Evolutionary conservation across 441 rosid genomes (phyloP).

Genomic region (Aleurites moluccanus): DNA sequence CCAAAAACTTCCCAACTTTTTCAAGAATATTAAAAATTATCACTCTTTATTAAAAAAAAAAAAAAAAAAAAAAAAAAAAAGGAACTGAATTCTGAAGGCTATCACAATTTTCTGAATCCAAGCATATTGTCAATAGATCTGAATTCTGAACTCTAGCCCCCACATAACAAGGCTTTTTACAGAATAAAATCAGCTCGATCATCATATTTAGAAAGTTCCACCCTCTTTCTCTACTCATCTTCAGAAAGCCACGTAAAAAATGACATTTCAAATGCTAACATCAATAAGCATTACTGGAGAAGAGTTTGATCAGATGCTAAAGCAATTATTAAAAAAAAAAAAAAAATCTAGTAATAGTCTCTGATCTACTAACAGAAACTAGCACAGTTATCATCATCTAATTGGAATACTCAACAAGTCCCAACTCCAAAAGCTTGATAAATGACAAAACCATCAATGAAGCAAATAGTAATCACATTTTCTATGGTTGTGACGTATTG

Average conservation of each 20-base stretch:
- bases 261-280: background rate
- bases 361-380: background rate
- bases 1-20: too few species aligned
- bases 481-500: background rate
- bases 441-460: background rate
- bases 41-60: too few species aligned
- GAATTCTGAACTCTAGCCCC: background rate
- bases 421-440: background rate
- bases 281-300: too few species aligned
- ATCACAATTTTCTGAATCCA: too few species aligned
- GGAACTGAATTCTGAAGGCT: too few species aligned
- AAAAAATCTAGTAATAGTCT: background rate
- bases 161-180: background rate
- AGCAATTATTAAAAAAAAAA: background rate
- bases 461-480: background rate
- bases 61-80: too few species aligned
- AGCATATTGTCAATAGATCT: background rate
- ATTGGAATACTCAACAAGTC: background rate
- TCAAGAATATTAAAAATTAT: too few species aligned
- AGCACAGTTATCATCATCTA: background rate
- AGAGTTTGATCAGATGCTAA: background rate
- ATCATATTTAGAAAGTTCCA: background rate
- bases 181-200: background rate
- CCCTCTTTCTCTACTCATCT: background rate
- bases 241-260: background rate